A percentile compares a stretch with the other conserved stretches of the same genome.
These are phyloP conservation scores for Rhinocladiella similis DNA, from an alignment of 2,329 filamentous ascomycete genomes.

Conservation along the genomic window DNA sequence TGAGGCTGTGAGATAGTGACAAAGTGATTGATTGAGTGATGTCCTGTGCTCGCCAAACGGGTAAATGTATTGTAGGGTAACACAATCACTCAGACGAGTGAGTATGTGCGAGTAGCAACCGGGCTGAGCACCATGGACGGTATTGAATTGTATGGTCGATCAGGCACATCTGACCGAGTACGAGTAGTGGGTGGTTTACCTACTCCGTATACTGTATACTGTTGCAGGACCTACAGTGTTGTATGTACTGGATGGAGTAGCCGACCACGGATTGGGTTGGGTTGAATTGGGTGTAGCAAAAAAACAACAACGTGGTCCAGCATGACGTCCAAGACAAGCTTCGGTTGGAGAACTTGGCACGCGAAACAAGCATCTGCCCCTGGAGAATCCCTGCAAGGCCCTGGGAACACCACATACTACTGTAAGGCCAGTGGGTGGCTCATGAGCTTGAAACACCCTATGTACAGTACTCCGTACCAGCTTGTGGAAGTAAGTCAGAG, in stretches of 20 bases:
- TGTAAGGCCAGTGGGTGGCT: not conserved
- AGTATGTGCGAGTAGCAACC: too few relatives aligned
- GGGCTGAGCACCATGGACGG: not conserved
- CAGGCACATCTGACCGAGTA: constrained; percentile 1
- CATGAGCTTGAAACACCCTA: not conserved
- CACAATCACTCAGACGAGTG: not conserved
- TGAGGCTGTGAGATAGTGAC: not conserved
- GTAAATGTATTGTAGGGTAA: too few relatives aligned
- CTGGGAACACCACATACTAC: not conserved
- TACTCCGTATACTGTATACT: too few relatives aligned
- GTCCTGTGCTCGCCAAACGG: too few relatives aligned
- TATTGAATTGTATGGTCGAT: not conserved
- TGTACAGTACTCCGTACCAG: not conserved
- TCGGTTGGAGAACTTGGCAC: constrained; percentile 4
- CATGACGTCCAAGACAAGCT: constrained; percentile 10
- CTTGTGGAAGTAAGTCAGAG: too few relatives aligned
- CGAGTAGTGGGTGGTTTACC: too few relatives aligned
- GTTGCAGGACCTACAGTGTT: too few relatives aligned
- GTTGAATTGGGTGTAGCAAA: not conserved
- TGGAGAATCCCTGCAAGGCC: not conserved
- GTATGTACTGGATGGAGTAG: too few relatives aligned
- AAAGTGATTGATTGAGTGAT: too few relatives aligned
- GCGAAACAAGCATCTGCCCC: constrained; percentile 9
- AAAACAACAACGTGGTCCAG: not conserved
- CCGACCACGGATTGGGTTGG: too few relatives aligned